Percentiles rank a stretch among this genome's conserved stretches.
These are phyloP conservation scores for Clavispora fructus DNA, from an alignment of 805 yeast species.

Conservation along the genomic window DNA sequence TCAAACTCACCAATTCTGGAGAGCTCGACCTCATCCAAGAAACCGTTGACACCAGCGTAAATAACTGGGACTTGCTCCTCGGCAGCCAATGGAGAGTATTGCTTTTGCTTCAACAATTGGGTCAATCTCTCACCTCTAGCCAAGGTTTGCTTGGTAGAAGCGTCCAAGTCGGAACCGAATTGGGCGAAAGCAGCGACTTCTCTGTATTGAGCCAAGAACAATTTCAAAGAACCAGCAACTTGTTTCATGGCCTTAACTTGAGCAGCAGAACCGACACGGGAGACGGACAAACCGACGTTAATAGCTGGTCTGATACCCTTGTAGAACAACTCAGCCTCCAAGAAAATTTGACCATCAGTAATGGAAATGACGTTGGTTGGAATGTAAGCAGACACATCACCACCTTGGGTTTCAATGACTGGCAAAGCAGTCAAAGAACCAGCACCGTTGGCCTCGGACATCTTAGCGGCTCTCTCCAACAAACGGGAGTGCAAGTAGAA, in stretches of 20 bases:
- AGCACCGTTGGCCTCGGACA: constrained; percentile 83
- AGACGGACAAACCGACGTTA: constrained; percentile 98
- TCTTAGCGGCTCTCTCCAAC: constrained; percentile 96
- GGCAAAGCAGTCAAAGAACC: constrained; percentile 96
- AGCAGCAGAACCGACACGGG: constrained; percentile 99
- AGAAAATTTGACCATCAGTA: constrained; percentile 97
- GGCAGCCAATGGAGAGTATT: constrained; percentile 93
- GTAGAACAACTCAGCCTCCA: constrained; percentile 99
- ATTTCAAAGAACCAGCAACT: constrained; percentile 99
- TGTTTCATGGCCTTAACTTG: constrained; percentile 99
- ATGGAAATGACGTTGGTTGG: constrained; percentile 97
- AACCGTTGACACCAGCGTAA: constrained; percentile 99
- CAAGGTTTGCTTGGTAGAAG: constrained; percentile 98
- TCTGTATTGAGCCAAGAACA: constrained; percentile 99
- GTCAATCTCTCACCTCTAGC: constrained; percentile 99
- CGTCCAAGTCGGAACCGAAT: constrained; percentile 99
- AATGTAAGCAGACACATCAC: constrained; percentile 97
- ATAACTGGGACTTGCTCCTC: constrained; percentile 99
- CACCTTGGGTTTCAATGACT: constrained; percentile 97
- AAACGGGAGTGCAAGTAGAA: constrained; percentile 93
- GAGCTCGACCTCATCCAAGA: constrained; percentile 81
- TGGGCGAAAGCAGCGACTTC: constrained; percentile 99
- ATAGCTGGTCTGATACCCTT: constrained; percentile 99
- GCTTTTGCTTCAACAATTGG: constrained; percentile 96
- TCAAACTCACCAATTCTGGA: constrained; percentile 88